These are phyloP conservation scores for Phytophthora hybrid DNA, from an alignment of 352 stramenopile genomes.

Conservation along the genomic window DNA sequence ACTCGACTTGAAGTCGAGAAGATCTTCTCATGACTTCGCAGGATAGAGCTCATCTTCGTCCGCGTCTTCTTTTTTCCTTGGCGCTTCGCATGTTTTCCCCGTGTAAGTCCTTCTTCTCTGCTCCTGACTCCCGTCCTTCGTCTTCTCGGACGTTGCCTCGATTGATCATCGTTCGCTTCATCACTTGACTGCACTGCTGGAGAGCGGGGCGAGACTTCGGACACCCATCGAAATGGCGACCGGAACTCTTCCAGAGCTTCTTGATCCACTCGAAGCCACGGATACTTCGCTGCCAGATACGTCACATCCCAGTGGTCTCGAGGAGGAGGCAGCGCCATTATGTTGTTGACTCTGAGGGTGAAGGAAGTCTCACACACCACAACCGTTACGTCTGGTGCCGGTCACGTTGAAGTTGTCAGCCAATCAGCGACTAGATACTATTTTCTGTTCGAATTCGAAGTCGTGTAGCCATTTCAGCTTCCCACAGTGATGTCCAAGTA, in stretches of 20 bases:
- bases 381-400: slow-evolving; percentile 18
- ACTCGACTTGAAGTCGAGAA: background rate
- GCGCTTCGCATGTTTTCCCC: background rate
- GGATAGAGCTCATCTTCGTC: slow-evolving; percentile 11
- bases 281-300: slow-evolving; percentile 73
- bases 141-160: background rate
- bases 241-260: slow-evolving; percentile 73
- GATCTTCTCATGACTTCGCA: slow-evolving; percentile 26
- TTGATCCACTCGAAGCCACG: slow-evolving; percentile 75
- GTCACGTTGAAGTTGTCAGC: slow-evolving; percentile 32
- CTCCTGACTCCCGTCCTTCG: background rate
- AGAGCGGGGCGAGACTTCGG: slow-evolving; percentile 14
- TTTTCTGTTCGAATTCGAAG: background rate
- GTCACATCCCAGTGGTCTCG: slow-evolving; percentile 60
- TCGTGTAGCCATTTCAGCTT: slow-evolving; percentile 22
- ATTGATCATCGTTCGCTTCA: background rate
- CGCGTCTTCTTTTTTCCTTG: slow-evolving; percentile 7
- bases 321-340: slow-evolving; percentile 28
- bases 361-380: background rate
- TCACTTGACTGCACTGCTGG: slow-evolving; percentile 19
- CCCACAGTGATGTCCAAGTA: slow-evolving; percentile 26
- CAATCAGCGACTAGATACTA: slow-evolving; percentile 15
- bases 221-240: slow-evolving; percentile 64
- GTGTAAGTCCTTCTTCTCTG: slow-evolving; percentile 8
- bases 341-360: background rate